Evolutionary conservation across 2,329 filamentous ascomycete genomes (phyloP), one percentile per base, ranked within the genome.

Genomic region (Diaporthe batatas): DNA sequence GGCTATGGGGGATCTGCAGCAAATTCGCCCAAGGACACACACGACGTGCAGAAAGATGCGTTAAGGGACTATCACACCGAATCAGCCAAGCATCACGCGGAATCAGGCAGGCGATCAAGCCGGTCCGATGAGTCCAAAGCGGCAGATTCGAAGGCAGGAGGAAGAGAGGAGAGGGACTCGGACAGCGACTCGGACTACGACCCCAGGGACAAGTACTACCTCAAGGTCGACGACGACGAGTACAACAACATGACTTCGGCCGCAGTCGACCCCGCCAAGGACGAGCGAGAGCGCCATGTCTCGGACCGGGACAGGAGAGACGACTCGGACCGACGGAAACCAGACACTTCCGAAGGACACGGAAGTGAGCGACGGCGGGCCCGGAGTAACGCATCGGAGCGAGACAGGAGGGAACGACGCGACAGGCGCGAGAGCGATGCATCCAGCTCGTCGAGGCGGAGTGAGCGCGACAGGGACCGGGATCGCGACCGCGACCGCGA

Each of bases 151-250:
- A 67, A 39, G 29, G 1, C 21, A 39, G 39, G 54, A 39, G 39
- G 54, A 10, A 62, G 14, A 16, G 58, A 54, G 29, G 55, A 70
- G 18, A 53, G 29, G 25, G 44, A 55, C 1, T 54, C 25, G 11
- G 70, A 29, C 51, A 70, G 65, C n/a, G 72, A 69, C 23, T 65
- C 72, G 55, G 72, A 72, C 64, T 74, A 74, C 34, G 70, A 74
- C 21, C 72, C 72, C 3, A 74, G 68, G 34, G 70, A 71, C 42
- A 74, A 72, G 25, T 74, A 74, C 44, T 74, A 74, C 29, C 25
- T 72, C 8, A 29, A 68, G 8, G 64, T 74, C n/a, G 36, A 74
- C 7, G 72, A 72, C 14, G 65, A 74, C 14, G 72, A 57, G 39
- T 72, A 72, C 49, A 23, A 57, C 21, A 47, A 67, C 14, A 72